A percentile compares a stretch with the other conserved stretches of the same genome.
Conservation (phyloP, 495 filamentous ascomycete species). For the Penicillium daleae region DNA sequence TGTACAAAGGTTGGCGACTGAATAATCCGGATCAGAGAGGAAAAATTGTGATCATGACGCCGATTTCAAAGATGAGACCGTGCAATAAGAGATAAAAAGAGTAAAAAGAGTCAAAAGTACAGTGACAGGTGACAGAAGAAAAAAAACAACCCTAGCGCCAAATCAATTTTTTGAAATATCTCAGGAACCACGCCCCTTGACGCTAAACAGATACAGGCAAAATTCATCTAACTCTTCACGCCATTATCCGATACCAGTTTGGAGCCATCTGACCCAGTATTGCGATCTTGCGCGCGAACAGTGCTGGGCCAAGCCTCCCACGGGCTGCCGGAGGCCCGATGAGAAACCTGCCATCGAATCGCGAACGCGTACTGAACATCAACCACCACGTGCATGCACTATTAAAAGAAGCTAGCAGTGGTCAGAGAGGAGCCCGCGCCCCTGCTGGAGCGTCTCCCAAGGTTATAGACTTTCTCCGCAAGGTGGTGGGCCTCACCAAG, state of each 20-base stretch:
- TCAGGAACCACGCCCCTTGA: too few species aligned
- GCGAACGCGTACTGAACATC: too few species aligned
- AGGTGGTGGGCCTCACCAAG: neutral
- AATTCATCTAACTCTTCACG: neutral
- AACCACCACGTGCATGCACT: neutral
- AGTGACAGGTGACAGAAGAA: too few species aligned
- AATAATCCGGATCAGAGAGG: too few species aligned
- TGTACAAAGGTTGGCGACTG: too few species aligned
- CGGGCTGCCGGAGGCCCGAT: neutral
- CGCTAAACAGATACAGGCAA: too few species aligned
- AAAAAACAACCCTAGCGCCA: too few species aligned
- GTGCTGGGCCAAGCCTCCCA: neutral
- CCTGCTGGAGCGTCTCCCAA: neutral
- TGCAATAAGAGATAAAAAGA: too few species aligned
- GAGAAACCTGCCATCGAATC: neutral
- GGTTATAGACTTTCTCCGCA: neutral
- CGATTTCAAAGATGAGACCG: too few species aligned
- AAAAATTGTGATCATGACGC: too few species aligned
- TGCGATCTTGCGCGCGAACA: neutral
- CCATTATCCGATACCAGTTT: neutral
- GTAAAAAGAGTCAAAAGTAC: too few species aligned
- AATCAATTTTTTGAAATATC: too few species aligned
- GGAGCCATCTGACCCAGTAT: neutral
- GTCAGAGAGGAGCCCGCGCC: neutral
- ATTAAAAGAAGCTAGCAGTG: neutral